Base-by-base conservation (phyloP, 257 asterid species). In the Eucommia ulmoides region DNA sequence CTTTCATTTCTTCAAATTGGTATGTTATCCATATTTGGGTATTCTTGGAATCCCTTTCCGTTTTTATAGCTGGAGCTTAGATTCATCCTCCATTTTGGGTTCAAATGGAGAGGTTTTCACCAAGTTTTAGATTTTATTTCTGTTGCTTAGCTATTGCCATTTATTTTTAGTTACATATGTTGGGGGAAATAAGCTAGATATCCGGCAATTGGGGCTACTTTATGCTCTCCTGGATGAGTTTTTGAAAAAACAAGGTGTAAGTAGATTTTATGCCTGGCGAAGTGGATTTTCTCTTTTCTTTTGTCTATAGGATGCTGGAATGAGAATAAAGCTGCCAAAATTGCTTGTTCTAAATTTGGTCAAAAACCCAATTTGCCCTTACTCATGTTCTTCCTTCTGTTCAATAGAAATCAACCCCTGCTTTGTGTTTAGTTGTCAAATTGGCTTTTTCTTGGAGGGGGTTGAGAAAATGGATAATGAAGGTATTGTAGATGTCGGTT, bases 341-440 rank as follows among this genome's bases (percentile, higher is more conserved):
- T 78, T 62, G 68, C 72, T 80, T 80, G 89, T 83, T 78, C 83
- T 88, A 80, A 83, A 89, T 74, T 78, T 69, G 67, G 82, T 70
- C 65, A 62, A 71, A 77, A n/a, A n/a, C n/a, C n/a, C n/a, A n/a
- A n/a, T n/a, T n/a, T n/a, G n/a, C n/a, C n/a, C n/a, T n/a, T n/a
- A n/a, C n/a, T n/a, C 97, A 83, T 77, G 86, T 65, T 66, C 74
- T 78, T 64, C 59, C 65, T 63, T 50, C 67, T 54, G 49, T 58
- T 53, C 64, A 47, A n/a, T n/a, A n/a, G n/a, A 71, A 76, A 81
- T 83, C 84, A 78, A 83, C 77, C 73, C 64, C 80, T 60, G 73
- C 65, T 76, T 65, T 51, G 62, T 81, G 65, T 69, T 66, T 60
- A 54, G 51, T 63, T 60, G 29, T 23, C 3, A 5, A 5, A 55